Conservation (phyloP, 2,329 filamentous ascomycete genomes). For the Chrysosphaeria jannelii region DNA sequence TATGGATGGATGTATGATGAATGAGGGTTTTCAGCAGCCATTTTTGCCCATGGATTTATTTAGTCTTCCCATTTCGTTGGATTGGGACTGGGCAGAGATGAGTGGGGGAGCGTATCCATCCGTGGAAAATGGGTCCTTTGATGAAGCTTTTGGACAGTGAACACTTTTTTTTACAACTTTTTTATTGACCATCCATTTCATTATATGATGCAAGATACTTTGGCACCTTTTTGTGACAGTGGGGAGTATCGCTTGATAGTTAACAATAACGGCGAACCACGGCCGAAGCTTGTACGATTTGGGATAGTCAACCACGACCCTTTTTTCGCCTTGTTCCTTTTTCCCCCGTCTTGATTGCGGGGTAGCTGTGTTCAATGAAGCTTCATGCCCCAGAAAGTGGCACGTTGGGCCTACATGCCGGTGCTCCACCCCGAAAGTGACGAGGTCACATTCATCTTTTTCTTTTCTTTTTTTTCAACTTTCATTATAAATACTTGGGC, state of each 20-base stretch:
- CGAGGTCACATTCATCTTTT: neutral
- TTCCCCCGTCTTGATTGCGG: too few species aligned
- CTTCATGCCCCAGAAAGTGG: too few species aligned
- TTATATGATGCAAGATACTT: neutral
- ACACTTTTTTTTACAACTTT: neutral
- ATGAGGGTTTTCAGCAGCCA: constrained; percentile 56
- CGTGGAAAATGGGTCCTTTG: constrained; percentile 29
- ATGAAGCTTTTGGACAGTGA: constrained; percentile 1
- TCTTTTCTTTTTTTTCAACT: neutral
- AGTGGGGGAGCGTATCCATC: constrained; percentile 31
- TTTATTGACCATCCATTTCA: neutral
- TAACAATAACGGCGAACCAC: too few species aligned
- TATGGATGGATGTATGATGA: too few species aligned
- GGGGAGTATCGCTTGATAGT: too few species aligned
- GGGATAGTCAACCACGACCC: too few species aligned
- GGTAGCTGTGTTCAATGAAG: too few species aligned
- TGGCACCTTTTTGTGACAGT: neutral
- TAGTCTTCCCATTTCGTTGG: constrained; percentile 83
- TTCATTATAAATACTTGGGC: neutral
- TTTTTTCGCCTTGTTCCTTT: neutral
- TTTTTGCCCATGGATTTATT: constrained; percentile 82
- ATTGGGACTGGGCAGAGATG: constrained; percentile 57
- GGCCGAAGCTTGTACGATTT: too few species aligned
- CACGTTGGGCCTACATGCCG: too few species aligned
- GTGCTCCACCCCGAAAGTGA: too few species aligned